Evolutionary conservation across 352 stramenopile genomes (phyloP).

Genomic region (Globisporangium emineosum): DNA sequence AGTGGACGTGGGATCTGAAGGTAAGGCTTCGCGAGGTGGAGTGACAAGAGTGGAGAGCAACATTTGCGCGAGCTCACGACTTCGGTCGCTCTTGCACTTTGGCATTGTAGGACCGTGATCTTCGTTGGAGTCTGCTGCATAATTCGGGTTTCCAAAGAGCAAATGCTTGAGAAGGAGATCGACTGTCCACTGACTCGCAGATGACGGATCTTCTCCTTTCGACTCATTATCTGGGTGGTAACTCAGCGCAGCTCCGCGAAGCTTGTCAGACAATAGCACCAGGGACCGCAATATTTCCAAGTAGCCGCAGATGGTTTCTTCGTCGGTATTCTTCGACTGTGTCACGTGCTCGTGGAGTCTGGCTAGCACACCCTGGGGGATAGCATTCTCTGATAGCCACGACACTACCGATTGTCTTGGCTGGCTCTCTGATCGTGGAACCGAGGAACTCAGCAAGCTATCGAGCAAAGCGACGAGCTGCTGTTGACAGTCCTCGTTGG

Average conservation of each 20-base stretch:
- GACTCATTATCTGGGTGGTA: background rate
- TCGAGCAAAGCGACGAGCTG: conserved; percentile 15
- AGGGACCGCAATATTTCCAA: conserved; percentile 9
- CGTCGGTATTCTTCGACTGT: background rate
- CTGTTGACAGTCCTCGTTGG: background rate
- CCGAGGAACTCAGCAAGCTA: background rate
- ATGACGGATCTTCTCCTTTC: background rate
- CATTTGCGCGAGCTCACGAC: conserved; percentile 9
- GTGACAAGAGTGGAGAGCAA: conserved; percentile 10
- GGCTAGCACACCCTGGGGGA: background rate
- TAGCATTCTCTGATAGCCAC: conserved; percentile 4
- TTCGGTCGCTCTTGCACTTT: conserved; percentile 11
- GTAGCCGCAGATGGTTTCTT: conserved; percentile 7
- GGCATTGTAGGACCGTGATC: background rate
- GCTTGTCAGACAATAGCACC: conserved; percentile 8
- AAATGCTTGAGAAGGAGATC: conserved; percentile 19
- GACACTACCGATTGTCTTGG: background rate
- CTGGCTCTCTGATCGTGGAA: background rate
- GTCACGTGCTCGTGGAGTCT: background rate
- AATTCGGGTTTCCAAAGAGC: conserved; percentile 9
- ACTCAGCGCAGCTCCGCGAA: background rate
- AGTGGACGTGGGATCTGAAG: background rate
- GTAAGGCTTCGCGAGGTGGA: background rate
- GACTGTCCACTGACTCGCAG: conserved; percentile 8
- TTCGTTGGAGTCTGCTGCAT: background rate